Percentiles rank a stretch among this genome's conserved stretches.
phyloP scores from a whole-genome alignment of 805 yeast genomes.

The Saccharomycopsis oosterbeekiorum region DNA sequence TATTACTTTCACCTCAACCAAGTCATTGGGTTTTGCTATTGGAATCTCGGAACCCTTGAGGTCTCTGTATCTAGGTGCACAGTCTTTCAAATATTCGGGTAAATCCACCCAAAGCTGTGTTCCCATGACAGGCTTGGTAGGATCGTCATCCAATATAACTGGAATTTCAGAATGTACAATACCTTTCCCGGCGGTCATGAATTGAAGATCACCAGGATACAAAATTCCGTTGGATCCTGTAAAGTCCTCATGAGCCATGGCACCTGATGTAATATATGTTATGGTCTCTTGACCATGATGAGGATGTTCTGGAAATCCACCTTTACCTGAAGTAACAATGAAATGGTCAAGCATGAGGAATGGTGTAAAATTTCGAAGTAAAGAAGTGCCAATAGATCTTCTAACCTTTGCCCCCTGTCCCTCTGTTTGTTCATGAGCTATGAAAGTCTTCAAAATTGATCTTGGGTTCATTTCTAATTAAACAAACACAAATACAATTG shows the following conservation, averaged over 20 bases:
- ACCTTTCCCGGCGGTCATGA: conserved; percentile 90
- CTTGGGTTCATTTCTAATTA: conserved; percentile 26
- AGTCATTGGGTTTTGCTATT: conserved; percentile 50
- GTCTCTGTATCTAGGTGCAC: conserved; percentile 71
- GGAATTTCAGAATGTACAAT: conserved; percentile 86
- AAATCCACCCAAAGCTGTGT: conserved; percentile 85
- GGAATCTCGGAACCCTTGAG: conserved; percentile 34
- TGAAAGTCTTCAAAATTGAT: conserved; percentile 39
- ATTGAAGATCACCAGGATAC: conserved; percentile 76
- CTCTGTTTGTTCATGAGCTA: conserved; percentile 67
- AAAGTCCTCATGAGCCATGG: conserved; percentile 75
- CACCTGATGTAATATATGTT: conserved; percentile 54
- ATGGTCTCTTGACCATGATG: conserved; percentile 78
- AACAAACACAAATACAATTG: not conserved
- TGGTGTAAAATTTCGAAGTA: conserved; percentile 71
- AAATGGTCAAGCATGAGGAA: conserved; percentile 78
- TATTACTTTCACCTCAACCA: conserved; percentile 58
- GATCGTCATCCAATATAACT: conserved; percentile 32
- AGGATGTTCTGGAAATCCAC: conserved; percentile 79
- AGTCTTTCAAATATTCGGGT: conserved; percentile 52
- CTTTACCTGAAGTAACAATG: conserved; percentile 46
- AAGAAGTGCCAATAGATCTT: conserved; percentile 63
- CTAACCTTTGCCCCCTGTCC: conserved; percentile 86
- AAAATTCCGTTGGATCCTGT: conserved; percentile 75
- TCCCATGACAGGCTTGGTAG: conserved; percentile 40